Evolutionary conservation across 2,329 filamentous ascomycete species (phyloP).

Genomic region (Hymenoscyphus salicellus): DNA sequence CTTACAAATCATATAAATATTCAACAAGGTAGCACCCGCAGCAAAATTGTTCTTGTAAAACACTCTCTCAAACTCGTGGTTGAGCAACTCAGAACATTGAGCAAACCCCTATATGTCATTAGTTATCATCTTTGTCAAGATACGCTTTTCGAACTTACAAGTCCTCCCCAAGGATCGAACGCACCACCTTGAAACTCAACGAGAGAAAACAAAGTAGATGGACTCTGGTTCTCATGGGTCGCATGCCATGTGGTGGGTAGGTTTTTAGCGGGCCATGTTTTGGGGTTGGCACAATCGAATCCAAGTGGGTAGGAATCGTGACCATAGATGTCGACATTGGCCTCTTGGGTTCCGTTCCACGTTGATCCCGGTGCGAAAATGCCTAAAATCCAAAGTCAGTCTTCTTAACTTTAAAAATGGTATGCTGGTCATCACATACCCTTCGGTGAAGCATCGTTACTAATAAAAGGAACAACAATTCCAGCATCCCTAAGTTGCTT

Average conservation of each 20-base stretch:
- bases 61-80: constrained; percentile 71
- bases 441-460: constrained; percentile 58
- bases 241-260: constrained; percentile 56
- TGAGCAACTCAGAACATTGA: constrained; percentile 62
- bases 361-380: constrained; percentile 32
- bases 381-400: constrained; percentile 12
- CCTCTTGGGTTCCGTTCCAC: constrained; percentile 30
- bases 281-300: constrained; percentile 46
- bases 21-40: constrained; percentile 65
- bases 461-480: constrained; percentile 71
- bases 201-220: constrained; percentile 63
- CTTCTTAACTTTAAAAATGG: neutral
- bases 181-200: constrained; percentile 65
- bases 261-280: constrained; percentile 54
- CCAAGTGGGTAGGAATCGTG: constrained; percentile 45
- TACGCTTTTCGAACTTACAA: constrained; percentile 25
- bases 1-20: constrained; percentile 66
- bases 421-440: neutral
- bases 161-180: constrained; percentile 73
- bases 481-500: constrained; percentile 66
- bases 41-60: constrained; percentile 76
- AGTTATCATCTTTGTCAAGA: neutral
- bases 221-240: constrained; percentile 58
- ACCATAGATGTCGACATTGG: constrained; percentile 37
- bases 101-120: constrained; percentile 52